These are phyloP conservation scores for Phytophthora parvispora DNA, from an alignment of 352 stramenopile genomes.

Conservation along the genomic window DNA sequence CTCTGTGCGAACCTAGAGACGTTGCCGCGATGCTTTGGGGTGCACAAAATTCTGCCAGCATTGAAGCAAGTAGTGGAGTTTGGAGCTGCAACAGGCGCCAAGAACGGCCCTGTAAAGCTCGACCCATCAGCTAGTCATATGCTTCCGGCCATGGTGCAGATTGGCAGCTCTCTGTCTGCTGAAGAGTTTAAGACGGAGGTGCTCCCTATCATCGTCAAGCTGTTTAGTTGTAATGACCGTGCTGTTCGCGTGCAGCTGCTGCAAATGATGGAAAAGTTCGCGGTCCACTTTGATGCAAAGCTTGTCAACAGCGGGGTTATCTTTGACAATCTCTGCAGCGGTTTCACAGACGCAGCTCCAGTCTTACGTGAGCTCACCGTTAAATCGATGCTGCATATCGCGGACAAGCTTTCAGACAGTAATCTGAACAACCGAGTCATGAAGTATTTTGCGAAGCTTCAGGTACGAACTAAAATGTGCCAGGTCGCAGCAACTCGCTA, in stretches of 20 bases:
- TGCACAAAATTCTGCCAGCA: slow-evolving; percentile 90
- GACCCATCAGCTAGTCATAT: slow-evolving; percentile 91
- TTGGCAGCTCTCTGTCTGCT: slow-evolving; percentile 74
- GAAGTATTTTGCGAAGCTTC: slow-evolving; percentile 93
- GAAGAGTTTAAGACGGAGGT: slow-evolving; percentile 92
- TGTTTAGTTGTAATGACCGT: slow-evolving; percentile 94
- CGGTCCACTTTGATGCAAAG: slow-evolving; percentile 91
- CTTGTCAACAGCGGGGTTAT: slow-evolving; percentile 92
- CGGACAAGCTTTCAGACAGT: slow-evolving; percentile 90
- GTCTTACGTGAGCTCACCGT: slow-evolving; percentile 93
- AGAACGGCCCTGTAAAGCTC: slow-evolving; percentile 77
- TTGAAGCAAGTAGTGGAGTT: slow-evolving; percentile 90
- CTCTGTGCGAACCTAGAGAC: slow-evolving; percentile 78
- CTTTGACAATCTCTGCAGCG: slow-evolving; percentile 94
- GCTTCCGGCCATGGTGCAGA: slow-evolving; percentile 90
- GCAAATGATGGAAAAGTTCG: slow-evolving; percentile 94
- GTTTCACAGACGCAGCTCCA: slow-evolving; percentile 91
- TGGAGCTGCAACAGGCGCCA: slow-evolving; percentile 56
- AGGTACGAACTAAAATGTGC: slow-evolving; percentile 49
- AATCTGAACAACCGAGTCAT: slow-evolving; percentile 95
- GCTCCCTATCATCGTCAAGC: slow-evolving; percentile 89
- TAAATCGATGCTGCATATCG: slow-evolving; percentile 94
- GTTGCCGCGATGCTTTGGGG: slow-evolving; percentile 77
- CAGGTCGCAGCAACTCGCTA: not conserved
- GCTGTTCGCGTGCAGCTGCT: slow-evolving; percentile 91